Conservation (phyloP, 108 stramenopile species). For the Licmophora abbreviata region DNA sequence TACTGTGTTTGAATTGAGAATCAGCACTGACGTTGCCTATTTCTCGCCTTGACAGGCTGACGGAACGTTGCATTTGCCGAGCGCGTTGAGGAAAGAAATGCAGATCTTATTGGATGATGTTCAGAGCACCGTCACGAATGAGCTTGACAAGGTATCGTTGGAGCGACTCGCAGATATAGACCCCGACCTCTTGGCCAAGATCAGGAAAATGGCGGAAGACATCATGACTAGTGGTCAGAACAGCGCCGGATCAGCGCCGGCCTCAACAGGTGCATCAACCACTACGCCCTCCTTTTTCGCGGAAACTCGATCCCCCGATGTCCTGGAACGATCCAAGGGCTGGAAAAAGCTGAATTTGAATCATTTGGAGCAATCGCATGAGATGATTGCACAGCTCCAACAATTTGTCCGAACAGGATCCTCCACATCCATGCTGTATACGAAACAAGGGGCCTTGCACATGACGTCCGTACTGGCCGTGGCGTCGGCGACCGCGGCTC, state of each 20-base stretch:
- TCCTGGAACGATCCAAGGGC: constrained; percentile 27
- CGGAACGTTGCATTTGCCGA: constrained; percentile 41
- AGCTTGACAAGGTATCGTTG: constrained; percentile 77
- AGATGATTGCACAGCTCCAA: constrained; percentile 42
- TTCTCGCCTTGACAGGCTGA: constrained; percentile 21
- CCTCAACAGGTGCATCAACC: neutral
- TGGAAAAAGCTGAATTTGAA: constrained; percentile 63
- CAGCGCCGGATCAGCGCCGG: constrained; percentile 1
- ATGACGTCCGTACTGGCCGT: constrained; percentile 29
- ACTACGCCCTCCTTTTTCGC: constrained; percentile 19
- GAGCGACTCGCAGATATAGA: constrained; percentile 80
- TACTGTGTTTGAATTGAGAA: neutral
- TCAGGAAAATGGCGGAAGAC: constrained; percentile 58
- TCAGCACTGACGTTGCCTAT: too few species aligned
- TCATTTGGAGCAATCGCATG: constrained; percentile 43
- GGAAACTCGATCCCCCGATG: constrained; percentile 29
- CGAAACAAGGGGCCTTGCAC: constrained; percentile 30
- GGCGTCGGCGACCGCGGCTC: constrained; percentile 25
- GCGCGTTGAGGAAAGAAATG: constrained; percentile 59
- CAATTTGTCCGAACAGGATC: constrained; percentile 35
- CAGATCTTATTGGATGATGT: constrained; percentile 73
- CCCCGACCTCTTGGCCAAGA: constrained; percentile 56
- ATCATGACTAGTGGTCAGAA: constrained; percentile 22
- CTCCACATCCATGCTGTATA: constrained; percentile 21
- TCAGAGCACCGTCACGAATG: constrained; percentile 58